These are phyloP conservation scores for Hortaea werneckii DNA, from an alignment of 2,329 filamentous ascomycete species.

Conservation along the genomic window DNA sequence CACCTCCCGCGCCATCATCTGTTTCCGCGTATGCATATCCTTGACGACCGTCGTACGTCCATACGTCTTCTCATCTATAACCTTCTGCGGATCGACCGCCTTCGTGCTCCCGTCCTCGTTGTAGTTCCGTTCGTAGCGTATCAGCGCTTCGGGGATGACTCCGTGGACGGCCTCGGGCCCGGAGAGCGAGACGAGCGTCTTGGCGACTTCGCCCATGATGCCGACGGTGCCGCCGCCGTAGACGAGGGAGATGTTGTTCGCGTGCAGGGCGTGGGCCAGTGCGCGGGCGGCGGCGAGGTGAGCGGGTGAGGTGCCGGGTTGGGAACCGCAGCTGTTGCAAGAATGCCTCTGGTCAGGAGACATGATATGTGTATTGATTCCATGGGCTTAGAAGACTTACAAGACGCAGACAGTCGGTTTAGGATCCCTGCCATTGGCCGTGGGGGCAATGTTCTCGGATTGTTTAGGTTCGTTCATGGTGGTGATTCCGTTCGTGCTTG, in stretches of 20 bases:
- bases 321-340: constrained; percentile 64
- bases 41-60: constrained; percentile 79
- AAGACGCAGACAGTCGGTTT: constrained; percentile 65
- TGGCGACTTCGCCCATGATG: constrained; percentile 89
- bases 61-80: constrained; percentile 57
- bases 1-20: constrained; percentile 84
- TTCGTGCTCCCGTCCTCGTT: constrained; percentile 25
- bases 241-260: constrained; percentile 69
- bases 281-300: constrained; percentile 62
- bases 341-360: not conserved
- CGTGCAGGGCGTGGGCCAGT: constrained; percentile 64
- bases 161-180: constrained; percentile 80
- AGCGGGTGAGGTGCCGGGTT: constrained; percentile 57
- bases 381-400: constrained; percentile 30
- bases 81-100: constrained; percentile 34
- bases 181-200: constrained; percentile 70
- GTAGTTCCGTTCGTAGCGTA: constrained; percentile 63
- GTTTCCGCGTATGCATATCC: constrained; percentile 95
- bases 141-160: constrained; percentile 79
- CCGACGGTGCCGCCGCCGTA: constrained; percentile 83
- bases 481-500: not conserved
- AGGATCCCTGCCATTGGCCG: not conserved
- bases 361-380: constrained; percentile 8
- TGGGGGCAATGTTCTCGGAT: constrained; percentile 1
- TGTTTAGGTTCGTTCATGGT: not conserved